phyloP scores from a whole-genome alignment of 2,329 filamentous ascomycete genomes.

The Sporothrix variecibatus region DNA sequence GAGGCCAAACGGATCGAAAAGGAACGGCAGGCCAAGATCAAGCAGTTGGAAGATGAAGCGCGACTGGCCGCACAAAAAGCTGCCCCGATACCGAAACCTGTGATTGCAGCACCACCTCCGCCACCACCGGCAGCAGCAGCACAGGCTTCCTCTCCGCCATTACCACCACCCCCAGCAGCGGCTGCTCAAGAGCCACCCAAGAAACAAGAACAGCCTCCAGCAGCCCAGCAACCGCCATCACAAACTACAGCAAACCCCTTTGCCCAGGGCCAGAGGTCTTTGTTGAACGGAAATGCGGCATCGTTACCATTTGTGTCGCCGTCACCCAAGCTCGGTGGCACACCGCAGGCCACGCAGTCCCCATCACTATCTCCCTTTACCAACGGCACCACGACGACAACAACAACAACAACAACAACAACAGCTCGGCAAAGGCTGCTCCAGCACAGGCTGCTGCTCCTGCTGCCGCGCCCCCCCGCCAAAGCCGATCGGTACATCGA shows the following conservation, averaged over 20 bases:
- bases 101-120: slow-evolving; percentile 16
- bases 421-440: not conserved
- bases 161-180: slow-evolving; percentile 1
- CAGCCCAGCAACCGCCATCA: not conserved
- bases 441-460: slow-evolving; percentile 19
- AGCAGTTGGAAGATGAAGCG: slow-evolving; percentile 37
- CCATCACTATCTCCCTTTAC: not conserved
- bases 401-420: not conserved
- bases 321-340: not conserved
- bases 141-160: not conserved
- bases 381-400: not conserved
- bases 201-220: not conserved
- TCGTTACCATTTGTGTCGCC: not conserved
- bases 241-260: slow-evolving; percentile 3
- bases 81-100: slow-evolving; percentile 35
- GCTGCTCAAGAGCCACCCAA: not conserved
- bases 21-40: slow-evolving; percentile 32
- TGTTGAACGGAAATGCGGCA: not conserved
- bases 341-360: not conserved
- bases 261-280: not conserved
- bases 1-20: slow-evolving; percentile 34
- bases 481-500: slow-evolving; percentile 48
- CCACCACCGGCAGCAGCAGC: slow-evolving; percentile 30
- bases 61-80: slow-evolving; percentile 39
- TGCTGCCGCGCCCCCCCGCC: not conserved